Evolutionary conservation across 352 stramenopile genomes (phyloP).

Genomic region (Phytophthora pseudosyringae): DNA sequence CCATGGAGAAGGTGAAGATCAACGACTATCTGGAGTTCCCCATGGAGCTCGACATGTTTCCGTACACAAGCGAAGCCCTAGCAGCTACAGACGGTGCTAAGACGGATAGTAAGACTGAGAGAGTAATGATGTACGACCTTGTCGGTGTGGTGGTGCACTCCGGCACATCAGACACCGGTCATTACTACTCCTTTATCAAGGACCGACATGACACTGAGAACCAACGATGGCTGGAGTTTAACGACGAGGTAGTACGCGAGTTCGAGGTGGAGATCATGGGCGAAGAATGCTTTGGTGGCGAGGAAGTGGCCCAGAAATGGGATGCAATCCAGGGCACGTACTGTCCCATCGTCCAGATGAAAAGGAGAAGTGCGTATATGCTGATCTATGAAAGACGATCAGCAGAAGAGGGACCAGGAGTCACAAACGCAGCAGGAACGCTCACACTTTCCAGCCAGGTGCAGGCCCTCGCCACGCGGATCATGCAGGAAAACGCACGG

Average conservation of each 20-base stretch:
- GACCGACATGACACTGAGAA: slow-evolving; percentile 48
- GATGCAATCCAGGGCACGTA: slow-evolving; percentile 36
- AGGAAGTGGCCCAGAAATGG: slow-evolving; percentile 76
- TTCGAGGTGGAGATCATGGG: slow-evolving; percentile 83
- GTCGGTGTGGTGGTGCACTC: slow-evolving; percentile 93
- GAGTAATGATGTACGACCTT: slow-evolving; percentile 83
- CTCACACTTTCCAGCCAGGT: slow-evolving; percentile 20
- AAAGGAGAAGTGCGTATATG: slow-evolving; percentile 79
- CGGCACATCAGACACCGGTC: slow-evolving; percentile 90
- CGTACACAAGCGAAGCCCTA: slow-evolving; percentile 85
- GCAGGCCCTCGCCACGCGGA: slow-evolving; percentile 23
- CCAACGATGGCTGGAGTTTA: slow-evolving; percentile 92
- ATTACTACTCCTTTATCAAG: slow-evolving; percentile 96
- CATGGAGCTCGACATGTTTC: slow-evolving; percentile 88
- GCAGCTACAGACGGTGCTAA: slow-evolving; percentile 3
- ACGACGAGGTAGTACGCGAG: slow-evolving; percentile 87
- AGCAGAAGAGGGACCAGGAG: background rate
- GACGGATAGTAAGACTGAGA: slow-evolving; percentile 1
- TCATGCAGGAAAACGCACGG: slow-evolving; percentile 37
- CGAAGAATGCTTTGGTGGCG: slow-evolving; percentile 91
- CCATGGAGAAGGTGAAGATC: slow-evolving; percentile 90
- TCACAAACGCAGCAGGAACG: background rate
- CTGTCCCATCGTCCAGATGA: slow-evolving; percentile 57
- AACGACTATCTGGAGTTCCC: slow-evolving; percentile 89
- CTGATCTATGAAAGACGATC: slow-evolving; percentile 68